Base-by-base conservation (phyloP, 495 filamentous ascomycete species). In the Immersiella caudata region DNA sequence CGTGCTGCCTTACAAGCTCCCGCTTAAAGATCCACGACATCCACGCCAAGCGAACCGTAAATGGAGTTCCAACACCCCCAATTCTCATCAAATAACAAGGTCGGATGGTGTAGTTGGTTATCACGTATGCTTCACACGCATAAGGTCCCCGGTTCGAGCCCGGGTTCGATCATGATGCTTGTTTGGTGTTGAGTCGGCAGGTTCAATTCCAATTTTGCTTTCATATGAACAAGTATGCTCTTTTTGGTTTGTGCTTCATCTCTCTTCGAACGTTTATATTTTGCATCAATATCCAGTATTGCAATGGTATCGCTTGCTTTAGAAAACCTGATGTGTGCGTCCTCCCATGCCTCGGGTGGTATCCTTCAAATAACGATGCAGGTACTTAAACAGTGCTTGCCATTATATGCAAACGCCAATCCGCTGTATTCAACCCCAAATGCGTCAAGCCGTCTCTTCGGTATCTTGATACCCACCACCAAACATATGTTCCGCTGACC, bases 401-500 rank as follows among this genome's bases (percentile, higher is more conserved):
- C 29, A 33, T 33, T 33, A 33, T 33, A 33, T 33, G 4, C 29
- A 33, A 33, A 33, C 29, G 29, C 29, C 29, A 33, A 8, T 33
- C 29, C 29, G 29, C 29, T 33, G 29, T 33, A 3, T 33, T 46
- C 40, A 2, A 46, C 14, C 40, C 11, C 40, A 14, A 18, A 14
- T 12, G 2, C 11, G 6, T 46, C 11, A 5, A 46, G 40, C 4
- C 40, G 16, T 46, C 40, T 46, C 16, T 18, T 46, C 40, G 11
- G 40, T 2, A 46, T 46, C 40, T 4, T 54, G 52, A 18, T 70
- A 70, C 9, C 65, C 68, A 0, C n/a, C 72, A 5, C 69, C 74
- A 54, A 74, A 79, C 12, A 78, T 76, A 62, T 82, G 73, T 64
- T 82, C 77, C 1, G 77, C 72, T 67, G 83, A 79, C 82, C 82